Conservation (phyloP, 202 grass and related monocot genomes). For the Schoenoplectus tabernaemontani region DNA sequence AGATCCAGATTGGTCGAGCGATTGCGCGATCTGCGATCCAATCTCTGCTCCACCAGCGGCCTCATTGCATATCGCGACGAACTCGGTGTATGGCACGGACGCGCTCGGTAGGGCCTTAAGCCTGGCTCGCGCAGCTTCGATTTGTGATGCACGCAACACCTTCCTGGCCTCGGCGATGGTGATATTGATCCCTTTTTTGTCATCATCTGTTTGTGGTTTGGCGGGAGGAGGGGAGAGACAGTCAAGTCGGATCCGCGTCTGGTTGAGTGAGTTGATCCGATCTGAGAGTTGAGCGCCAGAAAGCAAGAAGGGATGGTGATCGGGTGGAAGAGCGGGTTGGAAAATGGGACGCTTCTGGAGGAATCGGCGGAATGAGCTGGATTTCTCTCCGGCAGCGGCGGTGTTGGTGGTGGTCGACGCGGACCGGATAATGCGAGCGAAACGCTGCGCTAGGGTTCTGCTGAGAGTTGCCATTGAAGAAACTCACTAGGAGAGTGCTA, state of each 20-base stretch:
- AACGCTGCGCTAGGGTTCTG: conserved; percentile 41
- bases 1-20: conserved; percentile 77
- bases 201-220: not conserved
- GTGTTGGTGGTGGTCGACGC: conserved; percentile 16
- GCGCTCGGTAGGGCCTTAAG: conserved; percentile 32
- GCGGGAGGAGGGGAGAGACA: conserved; percentile 40
- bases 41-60: conserved; percentile 35
- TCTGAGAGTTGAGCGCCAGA: conserved; percentile 29
- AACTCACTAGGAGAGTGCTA: not conserved
- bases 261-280: conserved; percentile 51
- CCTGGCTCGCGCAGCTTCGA: conserved; percentile 53
- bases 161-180: conserved; percentile 62
- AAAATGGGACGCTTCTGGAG: too few relatives aligned
- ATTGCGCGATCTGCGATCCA: conserved; percentile 47
- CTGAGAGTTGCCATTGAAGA: conserved; percentile 59
- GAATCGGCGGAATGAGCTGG: too few relatives aligned
- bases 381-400: too few relatives aligned
- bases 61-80: conserved; percentile 61
- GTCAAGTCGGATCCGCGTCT: conserved; percentile 64
- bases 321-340: conserved; percentile 47
- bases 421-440: conserved; percentile 13
- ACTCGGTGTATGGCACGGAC: conserved; percentile 52
- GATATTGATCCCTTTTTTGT: conserved; percentile 24
- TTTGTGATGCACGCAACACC: conserved; percentile 65
- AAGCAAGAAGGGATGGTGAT: conserved; percentile 34